phyloP scores from a whole-genome alignment of 495 filamentous ascomycete genomes.

The Podospora didyma region DNA sequence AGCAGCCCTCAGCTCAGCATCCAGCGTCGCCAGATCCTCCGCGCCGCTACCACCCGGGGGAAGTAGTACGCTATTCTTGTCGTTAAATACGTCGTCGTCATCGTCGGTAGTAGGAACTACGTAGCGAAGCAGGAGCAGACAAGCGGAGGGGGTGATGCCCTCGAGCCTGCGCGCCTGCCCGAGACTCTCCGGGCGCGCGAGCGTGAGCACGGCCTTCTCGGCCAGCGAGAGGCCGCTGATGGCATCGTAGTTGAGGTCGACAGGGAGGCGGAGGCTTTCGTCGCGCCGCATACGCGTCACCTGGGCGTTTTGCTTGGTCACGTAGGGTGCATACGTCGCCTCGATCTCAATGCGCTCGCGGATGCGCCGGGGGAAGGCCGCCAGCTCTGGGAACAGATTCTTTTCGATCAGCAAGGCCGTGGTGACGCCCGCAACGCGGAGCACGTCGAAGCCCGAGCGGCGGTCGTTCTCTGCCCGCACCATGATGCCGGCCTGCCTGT shows the following conservation, averaged over 20 bases:
- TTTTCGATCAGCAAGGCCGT: conserved; percentile 48
- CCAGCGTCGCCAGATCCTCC: conserved; percentile 33
- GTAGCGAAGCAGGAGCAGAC: conserved; percentile 52
- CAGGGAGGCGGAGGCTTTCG: conserved; percentile 68
- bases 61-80: no score
- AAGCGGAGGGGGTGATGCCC: conserved; percentile 64
- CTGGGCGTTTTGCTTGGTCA: conserved; percentile 61
- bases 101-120: conserved; percentile 19
- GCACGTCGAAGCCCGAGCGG: conserved; percentile 70
- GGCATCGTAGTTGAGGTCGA: conserved; percentile 70
- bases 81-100: not conserved
- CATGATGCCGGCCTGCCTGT: conserved; percentile 66
- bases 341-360: conserved; percentile 71
- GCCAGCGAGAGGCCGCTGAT: conserved; percentile 73
- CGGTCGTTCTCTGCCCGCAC: conserved; percentile 55
- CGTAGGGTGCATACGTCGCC: conserved; percentile 78
- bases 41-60: conserved; percentile 16
- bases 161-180: conserved; percentile 88
- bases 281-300: conserved; percentile 67
- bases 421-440: conserved; percentile 57
- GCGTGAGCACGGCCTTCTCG: conserved; percentile 66
- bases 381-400: conserved; percentile 46
- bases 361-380: conserved; percentile 50
- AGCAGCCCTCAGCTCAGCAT: conserved; percentile 33
- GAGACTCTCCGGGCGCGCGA: conserved; percentile 71